These are phyloP conservation scores for Endoconidiophora laricicola DNA, from an alignment of 2,329 filamentous ascomycete species.

Conservation along the genomic window DNA sequence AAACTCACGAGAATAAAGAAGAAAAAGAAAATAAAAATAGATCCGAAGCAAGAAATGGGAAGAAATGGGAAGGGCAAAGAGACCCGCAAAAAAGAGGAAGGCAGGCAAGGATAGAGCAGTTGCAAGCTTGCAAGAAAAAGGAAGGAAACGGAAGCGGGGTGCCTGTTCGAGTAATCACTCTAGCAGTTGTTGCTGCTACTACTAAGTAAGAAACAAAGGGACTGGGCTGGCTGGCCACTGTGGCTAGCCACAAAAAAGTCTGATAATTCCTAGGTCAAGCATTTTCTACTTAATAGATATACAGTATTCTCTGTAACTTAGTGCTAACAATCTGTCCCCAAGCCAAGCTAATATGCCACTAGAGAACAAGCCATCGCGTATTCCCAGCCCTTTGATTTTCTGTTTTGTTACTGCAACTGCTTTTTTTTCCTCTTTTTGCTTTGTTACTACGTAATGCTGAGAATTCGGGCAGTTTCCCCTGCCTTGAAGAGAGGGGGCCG, in stretches of 20 bases:
- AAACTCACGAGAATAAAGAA: slow-evolving; percentile 6
- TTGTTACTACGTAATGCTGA: too few relatives aligned
- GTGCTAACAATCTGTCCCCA: too few relatives aligned
- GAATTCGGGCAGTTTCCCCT: too few relatives aligned
- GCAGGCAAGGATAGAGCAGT: slow-evolving; percentile 14
- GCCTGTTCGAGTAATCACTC: neutral
- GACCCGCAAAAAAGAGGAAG: neutral
- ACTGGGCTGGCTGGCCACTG: too few relatives aligned
- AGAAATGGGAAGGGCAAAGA: neutral
- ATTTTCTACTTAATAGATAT: too few relatives aligned
- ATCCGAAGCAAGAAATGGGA: neutral
- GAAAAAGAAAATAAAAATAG: slow-evolving; percentile 2
- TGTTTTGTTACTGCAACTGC: neutral
- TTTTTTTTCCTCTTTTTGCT: neutral
- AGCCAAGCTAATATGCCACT: too few relatives aligned
- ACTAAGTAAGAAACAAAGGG: too few relatives aligned
- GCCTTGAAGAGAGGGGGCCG: neutral
- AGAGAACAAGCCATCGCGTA: neutral
- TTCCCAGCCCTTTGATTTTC: neutral
- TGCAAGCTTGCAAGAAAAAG: neutral
- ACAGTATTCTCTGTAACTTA: too few relatives aligned
- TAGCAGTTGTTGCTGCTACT: too few relatives aligned
- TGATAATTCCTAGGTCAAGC: too few relatives aligned
- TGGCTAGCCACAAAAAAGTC: too few relatives aligned
- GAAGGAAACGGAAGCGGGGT: slow-evolving; percentile 10